Percentiles rank a stretch among this genome's conserved stretches.
phyloP scores from a whole-genome alignment of 1,139 yeast genomes.

The Taphrina pruni region DNA sequence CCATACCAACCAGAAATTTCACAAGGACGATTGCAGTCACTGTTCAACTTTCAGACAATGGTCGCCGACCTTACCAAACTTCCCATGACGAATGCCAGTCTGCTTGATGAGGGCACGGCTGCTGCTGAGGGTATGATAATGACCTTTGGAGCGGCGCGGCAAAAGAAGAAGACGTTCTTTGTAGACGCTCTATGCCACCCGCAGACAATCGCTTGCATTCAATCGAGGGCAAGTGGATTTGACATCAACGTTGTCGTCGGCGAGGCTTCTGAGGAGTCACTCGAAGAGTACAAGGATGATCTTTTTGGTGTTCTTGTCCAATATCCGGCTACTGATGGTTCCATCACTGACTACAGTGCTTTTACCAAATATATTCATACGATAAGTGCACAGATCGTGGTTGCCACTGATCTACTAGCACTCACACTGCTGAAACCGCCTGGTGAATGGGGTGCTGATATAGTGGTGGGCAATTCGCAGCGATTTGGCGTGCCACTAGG shows the following conservation, averaged over 20 bases:
- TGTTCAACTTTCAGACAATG: conserved; percentile 88
- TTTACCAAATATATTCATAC: conserved; percentile 72
- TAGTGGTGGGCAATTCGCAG: conserved; percentile 90
- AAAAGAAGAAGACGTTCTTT: conserved; percentile 61
- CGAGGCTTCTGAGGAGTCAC: conserved; percentile 59
- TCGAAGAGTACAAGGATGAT: conserved; percentile 51
- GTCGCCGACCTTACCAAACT: conserved; percentile 88
- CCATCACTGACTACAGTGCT: conserved; percentile 61
- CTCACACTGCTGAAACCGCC: conserved; percentile 86
- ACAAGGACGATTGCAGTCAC: conserved; percentile 90
- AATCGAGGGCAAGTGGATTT: conserved; percentile 78
- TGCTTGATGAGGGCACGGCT: conserved; percentile 95
- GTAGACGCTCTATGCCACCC: conserved; percentile 81
- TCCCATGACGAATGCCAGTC: conserved; percentile 89
- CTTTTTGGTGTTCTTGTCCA: conserved; percentile 86
- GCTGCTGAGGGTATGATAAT: conserved; percentile 97
- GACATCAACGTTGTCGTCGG: conserved; percentile 71
- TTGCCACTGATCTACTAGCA: conserved; percentile 89
- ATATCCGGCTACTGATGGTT: conserved; percentile 89
- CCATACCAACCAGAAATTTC: conserved; percentile 98
- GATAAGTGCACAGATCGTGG: conserved; percentile 75
- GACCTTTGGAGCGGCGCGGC: conserved; percentile 64
- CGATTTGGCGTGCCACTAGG: conserved; percentile 98
- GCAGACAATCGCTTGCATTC: conserved; percentile 80
- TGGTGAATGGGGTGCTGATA: conserved; percentile 84